Conservation (phyloP, 306 rosid species). For the Rosa multiflora region DNA sequence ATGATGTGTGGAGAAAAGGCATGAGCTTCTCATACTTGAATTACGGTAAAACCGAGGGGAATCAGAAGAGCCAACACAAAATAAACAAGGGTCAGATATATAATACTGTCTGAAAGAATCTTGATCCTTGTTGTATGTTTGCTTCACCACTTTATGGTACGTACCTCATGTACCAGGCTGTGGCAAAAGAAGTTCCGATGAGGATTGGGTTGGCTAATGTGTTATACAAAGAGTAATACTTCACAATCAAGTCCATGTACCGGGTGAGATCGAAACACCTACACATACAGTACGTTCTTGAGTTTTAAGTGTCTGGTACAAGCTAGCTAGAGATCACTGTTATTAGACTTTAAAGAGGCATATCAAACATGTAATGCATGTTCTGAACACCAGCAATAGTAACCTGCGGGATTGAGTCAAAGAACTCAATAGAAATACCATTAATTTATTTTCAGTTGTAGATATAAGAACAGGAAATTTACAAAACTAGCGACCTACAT, state of each 20-base stretch:
- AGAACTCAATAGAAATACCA: not conserved
- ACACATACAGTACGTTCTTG: slow-evolving; percentile 42
- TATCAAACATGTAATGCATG: not conserved
- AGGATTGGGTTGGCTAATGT: slow-evolving; percentile 22
- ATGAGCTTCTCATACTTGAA: too few species aligned
- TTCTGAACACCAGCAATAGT: not conserved
- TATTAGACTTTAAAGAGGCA: not conserved
- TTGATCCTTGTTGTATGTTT: too few species aligned
- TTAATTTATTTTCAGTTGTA: not conserved
- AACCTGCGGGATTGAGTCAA: not conserved
- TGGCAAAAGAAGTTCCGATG: slow-evolving; percentile 30
- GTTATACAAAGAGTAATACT: slow-evolving; percentile 32
- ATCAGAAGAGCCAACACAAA: too few species aligned
- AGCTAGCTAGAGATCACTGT: not conserved
- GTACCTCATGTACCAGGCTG: slow-evolving; percentile 43
- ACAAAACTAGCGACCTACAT: not conserved
- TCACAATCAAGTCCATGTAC: slow-evolving; percentile 34
- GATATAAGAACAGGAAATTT: not conserved
- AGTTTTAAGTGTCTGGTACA: slow-evolving; percentile 42
- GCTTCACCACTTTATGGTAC: slow-evolving; percentile 46
- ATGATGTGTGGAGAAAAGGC: too few species aligned
- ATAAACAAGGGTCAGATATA: too few species aligned
- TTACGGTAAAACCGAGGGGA: too few species aligned
- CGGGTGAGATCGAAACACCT: slow-evolving; percentile 33
- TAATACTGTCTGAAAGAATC: too few species aligned